Conservation (phyloP, 306 rosid species). For the Glycyrrhiza uralensis region DNA sequence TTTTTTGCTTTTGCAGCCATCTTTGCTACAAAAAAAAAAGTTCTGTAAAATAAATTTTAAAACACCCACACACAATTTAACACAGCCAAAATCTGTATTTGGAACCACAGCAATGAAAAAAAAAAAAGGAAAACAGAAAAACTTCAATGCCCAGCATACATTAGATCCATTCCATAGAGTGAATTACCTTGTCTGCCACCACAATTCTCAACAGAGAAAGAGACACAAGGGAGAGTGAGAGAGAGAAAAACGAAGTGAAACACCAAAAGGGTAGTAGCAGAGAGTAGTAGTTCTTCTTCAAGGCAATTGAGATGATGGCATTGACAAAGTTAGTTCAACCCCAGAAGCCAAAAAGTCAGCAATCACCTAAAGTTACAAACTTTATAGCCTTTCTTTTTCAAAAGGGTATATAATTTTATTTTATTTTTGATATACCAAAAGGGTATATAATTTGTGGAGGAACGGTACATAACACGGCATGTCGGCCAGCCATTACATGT, state of each 20-base stretch:
- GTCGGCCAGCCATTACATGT: constrained; percentile 4
- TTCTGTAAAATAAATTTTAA: neutral
- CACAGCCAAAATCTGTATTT: neutral
- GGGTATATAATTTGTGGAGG: no score
- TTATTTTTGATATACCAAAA: no score
- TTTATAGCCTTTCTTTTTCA: constrained; percentile 11
- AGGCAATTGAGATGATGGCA: neutral
- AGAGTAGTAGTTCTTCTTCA: neutral
- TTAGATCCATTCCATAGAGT: constrained; percentile 5
- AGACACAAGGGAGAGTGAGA: neutral
- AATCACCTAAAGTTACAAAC: constrained; percentile 23
- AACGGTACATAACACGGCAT: no score
- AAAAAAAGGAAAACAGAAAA: neutral
- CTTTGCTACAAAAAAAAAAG: neutral
- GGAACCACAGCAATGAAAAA: neutral
- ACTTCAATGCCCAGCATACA: neutral
- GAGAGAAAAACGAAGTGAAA: neutral
- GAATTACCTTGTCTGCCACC: constrained; percentile 28
- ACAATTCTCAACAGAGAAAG: constrained; percentile 11
- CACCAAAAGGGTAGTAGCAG: neutral
- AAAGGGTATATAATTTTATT: no score
- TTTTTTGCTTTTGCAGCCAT: neutral
- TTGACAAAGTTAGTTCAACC: constrained; percentile 24
- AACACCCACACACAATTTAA: neutral
- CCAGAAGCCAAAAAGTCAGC: constrained; percentile 22